Evolutionary conservation across 768 basidiomycete species (phyloP).

Genomic region (Boletus rex-veris): DNA sequence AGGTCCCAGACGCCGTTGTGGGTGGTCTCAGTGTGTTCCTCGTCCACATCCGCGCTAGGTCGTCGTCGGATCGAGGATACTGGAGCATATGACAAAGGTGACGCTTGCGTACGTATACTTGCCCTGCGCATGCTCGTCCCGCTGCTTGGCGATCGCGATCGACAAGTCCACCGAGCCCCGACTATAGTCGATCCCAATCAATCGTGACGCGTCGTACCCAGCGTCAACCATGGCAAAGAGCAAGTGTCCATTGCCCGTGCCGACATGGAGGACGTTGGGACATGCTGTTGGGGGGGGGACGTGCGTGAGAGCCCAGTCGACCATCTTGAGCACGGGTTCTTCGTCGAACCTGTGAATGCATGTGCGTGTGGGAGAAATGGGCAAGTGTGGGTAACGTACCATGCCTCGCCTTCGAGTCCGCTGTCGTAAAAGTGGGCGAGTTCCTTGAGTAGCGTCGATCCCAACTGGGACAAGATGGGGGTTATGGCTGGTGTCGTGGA

Average conservation of each 20-base stretch:
- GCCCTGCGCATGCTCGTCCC: slow-evolving; percentile 21
- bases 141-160: slow-evolving; percentile 47
- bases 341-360: slow-evolving; percentile 72
- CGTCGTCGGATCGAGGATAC: slow-evolving; percentile 37
- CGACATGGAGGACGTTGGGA: slow-evolving; percentile 69
- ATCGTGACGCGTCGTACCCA: slow-evolving; percentile 50
- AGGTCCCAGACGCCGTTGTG: slow-evolving; percentile 56
- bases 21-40: neutral
- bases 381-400: slow-evolving; percentile 42
- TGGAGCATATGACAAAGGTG: slow-evolving; percentile 50
- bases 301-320: slow-evolving; percentile 61
- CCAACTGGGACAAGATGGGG: slow-evolving; percentile 50
- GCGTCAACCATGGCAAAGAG: slow-evolving; percentile 68
- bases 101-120: slow-evolving; percentile 25
- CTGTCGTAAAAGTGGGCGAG: slow-evolving; percentile 69
- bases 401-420: slow-evolving; percentile 83
- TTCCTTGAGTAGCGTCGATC: slow-evolving; percentile 72
- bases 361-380: neutral
- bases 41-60: neutral
- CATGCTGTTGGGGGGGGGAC: slow-evolving; percentile 45
- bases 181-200: slow-evolving; percentile 78
- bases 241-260: slow-evolving; percentile 76
- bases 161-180: slow-evolving; percentile 65
- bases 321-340: slow-evolving; percentile 76
- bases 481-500: neutral